A percentile compares a stretch with the other conserved stretches of the same genome.
Evolutionary conservation across 805 yeast species (phyloP).

Genomic region (Candida quercuum): DNA sequence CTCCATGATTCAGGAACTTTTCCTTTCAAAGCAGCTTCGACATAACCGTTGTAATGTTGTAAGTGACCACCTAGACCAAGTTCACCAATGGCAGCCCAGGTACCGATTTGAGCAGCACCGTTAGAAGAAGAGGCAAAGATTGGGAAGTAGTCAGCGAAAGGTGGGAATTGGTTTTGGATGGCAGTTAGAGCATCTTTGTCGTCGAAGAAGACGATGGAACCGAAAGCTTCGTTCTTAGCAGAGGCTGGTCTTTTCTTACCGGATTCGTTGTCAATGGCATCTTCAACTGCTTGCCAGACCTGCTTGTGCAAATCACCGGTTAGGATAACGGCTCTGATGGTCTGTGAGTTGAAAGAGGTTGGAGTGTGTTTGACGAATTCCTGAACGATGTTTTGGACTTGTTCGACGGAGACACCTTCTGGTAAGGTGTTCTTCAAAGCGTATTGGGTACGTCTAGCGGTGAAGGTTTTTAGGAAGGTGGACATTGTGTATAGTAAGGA

Average conservation of each 20-base stretch:
- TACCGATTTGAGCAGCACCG: conserved; percentile 45
- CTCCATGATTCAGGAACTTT: conserved; percentile 38
- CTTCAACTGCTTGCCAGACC: conserved; percentile 40
- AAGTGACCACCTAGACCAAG: conserved; percentile 45
- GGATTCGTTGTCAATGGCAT: conserved; percentile 30
- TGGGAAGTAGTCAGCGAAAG: conserved; percentile 40
- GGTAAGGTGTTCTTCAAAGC: conserved; percentile 40
- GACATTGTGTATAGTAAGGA: conserved; percentile 8
- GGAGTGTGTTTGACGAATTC: conserved; percentile 43
- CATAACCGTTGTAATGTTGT: conserved; percentile 46
- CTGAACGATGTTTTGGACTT: conserved; percentile 37
- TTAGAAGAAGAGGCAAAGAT: conserved; percentile 41
- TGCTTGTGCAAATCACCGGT: conserved; percentile 40
- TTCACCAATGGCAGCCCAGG: conserved; percentile 43
- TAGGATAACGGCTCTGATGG: conserved; percentile 41
- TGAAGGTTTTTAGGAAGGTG: conserved; percentile 28
- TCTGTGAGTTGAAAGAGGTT: conserved; percentile 47
- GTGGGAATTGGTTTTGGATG: conserved; percentile 38
- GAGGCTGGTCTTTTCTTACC: conserved; percentile 38
- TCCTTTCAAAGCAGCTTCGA: conserved; percentile 35
- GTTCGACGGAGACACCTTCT: conserved; percentile 31
- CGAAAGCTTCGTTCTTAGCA: conserved; percentile 40
- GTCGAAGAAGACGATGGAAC: conserved; percentile 45
- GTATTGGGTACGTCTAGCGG: conserved; percentile 44
- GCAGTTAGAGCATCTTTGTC: conserved; percentile 34